These are phyloP conservation scores for Eucalyptus cloeziana DNA, from an alignment of 345 rosid species.

Conservation along the genomic window DNA sequence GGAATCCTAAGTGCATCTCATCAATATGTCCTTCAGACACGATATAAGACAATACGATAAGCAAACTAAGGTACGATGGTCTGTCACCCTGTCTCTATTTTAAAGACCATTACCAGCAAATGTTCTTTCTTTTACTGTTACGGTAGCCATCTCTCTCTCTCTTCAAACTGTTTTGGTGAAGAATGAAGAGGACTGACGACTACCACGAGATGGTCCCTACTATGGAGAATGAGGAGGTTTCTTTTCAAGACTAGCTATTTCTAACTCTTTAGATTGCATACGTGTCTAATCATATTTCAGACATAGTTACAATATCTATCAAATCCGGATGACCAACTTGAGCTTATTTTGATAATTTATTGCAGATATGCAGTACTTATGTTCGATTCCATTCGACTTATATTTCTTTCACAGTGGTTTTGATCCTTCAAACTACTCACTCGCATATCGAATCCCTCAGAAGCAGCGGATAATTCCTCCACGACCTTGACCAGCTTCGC, in stretches of 20 bases:
- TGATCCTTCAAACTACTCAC: constrained; percentile 6
- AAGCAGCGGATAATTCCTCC: constrained; percentile 5
- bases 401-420: too few species aligned
- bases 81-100: not conserved
- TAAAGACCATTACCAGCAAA: not conserved
- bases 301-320: not conserved
- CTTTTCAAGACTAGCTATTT: not conserved
- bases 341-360: too few species aligned
- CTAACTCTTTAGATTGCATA: not conserved
- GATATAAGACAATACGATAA: not conserved
- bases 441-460: constrained; percentile 43
- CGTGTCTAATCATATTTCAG: not conserved
- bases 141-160: not conserved
- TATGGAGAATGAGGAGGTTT: not conserved
- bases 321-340: not conserved
- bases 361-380: too few species aligned
- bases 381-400: too few species aligned
- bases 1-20: constrained; percentile 58
- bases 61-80: not conserved
- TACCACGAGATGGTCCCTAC: not conserved
- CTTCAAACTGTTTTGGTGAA: too few species aligned
- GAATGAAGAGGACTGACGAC: too few species aligned
- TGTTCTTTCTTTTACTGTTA: not conserved
- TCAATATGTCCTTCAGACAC: constrained; percentile 35
- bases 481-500: constrained; percentile 26